A percentile compares a stretch with the other conserved stretches of the same genome.
Evolutionary conservation across 768 basidiomycete genomes (phyloP).

Genomic region (Macrolepiota fuliginosa): DNA sequence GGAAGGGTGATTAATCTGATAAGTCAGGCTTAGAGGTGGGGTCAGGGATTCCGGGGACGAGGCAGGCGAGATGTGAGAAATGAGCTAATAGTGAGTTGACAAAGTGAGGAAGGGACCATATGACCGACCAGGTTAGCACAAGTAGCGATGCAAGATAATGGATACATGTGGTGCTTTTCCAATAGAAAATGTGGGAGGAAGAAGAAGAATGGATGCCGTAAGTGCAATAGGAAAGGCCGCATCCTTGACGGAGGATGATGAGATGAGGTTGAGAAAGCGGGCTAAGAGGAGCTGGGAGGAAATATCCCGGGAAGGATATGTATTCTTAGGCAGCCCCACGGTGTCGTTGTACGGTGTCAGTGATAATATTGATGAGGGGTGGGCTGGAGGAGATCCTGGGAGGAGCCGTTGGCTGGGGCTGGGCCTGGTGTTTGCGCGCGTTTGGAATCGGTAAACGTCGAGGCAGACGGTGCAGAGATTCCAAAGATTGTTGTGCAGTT

Average conservation of each 20-base stretch:
- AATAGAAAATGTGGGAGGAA: constrained; percentile 4
- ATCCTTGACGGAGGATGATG: background rate
- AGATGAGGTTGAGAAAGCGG: background rate
- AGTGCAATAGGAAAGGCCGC: background rate
- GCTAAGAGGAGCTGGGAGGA: constrained; percentile 4
- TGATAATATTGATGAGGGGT: background rate
- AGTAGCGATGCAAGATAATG: background rate
- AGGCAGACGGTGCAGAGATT: background rate
- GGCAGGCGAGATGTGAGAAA: background rate
- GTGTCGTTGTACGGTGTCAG: constrained; percentile 4
- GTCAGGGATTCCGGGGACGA: background rate
- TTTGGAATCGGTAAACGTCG: background rate
- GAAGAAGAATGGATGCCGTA: constrained; percentile 8
- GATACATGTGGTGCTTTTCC: constrained; percentile 1
- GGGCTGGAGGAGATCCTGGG: constrained; percentile 1
- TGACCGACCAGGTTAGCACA: background rate
- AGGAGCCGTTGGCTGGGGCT: background rate
- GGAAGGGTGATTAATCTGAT: constrained; percentile 1
- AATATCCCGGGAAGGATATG: background rate
- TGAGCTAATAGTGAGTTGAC: background rate
- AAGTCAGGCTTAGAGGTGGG: background rate
- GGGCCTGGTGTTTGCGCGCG: background rate
- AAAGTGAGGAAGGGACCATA: background rate
- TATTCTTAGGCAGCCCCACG: constrained; percentile 8
- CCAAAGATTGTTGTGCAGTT: constrained; percentile 2